Percentiles rank a stretch among this genome's conserved stretches.
phyloP scores from a whole-genome alignment of 768 basidiomycete genomes.

The Boletus reticuloceps region DNA sequence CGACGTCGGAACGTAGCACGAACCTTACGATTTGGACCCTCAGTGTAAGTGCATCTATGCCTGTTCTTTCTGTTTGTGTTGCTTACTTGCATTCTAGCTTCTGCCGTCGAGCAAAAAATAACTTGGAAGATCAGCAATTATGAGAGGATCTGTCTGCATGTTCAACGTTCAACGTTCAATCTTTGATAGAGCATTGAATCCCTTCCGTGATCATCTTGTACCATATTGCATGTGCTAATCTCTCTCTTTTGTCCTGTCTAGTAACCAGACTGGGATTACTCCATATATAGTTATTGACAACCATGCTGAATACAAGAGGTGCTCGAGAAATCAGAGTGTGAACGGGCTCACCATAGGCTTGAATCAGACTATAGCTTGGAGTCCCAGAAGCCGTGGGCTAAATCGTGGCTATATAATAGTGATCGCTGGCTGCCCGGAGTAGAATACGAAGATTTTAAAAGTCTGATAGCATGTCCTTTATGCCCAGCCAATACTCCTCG shows the following conservation, averaged over 20 bases:
- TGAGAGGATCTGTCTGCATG: too few species aligned
- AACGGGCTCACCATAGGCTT: background rate
- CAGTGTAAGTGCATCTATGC: background rate
- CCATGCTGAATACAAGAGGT: background rate
- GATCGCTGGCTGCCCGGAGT: background rate
- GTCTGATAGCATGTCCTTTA: constrained; percentile 82
- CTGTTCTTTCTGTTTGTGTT: too few species aligned
- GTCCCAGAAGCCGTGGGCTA: background rate
- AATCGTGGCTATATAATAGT: background rate
- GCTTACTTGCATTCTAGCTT: background rate
- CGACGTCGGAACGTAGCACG: background rate
- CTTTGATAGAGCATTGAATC: too few species aligned
- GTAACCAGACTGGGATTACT: too few species aligned
- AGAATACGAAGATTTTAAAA: constrained; percentile 18
- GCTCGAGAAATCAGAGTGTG: background rate
- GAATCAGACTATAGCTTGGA: background rate
- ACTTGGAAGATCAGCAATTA: too few species aligned
- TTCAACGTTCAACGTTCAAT: too few species aligned
- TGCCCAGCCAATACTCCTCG: constrained; percentile 66
- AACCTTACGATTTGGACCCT: background rate
- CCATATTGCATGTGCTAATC: too few species aligned
- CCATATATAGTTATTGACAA: background rate
- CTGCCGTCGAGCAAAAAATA: too few species aligned
- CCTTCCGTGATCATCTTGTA: too few species aligned
- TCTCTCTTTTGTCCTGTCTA: too few species aligned